A percentile compares a stretch with the other conserved stretches of the same genome.
These are phyloP conservation scores for Microdochium trichocladiopsis DNA, from an alignment of 2,329 filamentous ascomycete species.

Conservation along the genomic window DNA sequence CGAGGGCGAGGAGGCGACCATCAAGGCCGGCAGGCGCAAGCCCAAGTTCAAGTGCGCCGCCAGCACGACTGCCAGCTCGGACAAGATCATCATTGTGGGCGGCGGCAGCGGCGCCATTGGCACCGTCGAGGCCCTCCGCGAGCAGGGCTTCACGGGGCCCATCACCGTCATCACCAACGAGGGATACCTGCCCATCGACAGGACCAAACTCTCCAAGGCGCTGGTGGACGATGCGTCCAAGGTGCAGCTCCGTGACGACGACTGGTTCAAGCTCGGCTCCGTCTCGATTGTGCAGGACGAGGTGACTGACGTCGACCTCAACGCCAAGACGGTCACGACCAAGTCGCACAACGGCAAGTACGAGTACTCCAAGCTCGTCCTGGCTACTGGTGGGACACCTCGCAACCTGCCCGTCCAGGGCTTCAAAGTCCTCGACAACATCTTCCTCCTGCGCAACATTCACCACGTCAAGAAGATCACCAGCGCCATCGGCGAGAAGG, in stretches of 20 bases:
- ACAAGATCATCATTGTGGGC: conserved; percentile 78
- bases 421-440: conserved; percentile 78
- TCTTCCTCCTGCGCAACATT: conserved; percentile 78
- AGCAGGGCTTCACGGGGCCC: conserved; percentile 69
- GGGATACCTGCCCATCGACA: conserved; percentile 81
- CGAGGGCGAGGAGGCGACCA: conserved; percentile 66
- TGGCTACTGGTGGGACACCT: conserved; percentile 80
- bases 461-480: conserved; percentile 73
- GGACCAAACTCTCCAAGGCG: conserved; percentile 93
- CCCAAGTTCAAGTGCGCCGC: conserved; percentile 67
- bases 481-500: conserved; percentile 69
- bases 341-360: conserved; percentile 58
- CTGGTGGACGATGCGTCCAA: conserved; percentile 76
- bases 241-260: conserved; percentile 66
- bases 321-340: conserved; percentile 65
- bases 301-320: conserved; percentile 73
- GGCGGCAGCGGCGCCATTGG: conserved; percentile 82
- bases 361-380: conserved; percentile 79
- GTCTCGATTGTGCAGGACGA: conserved; percentile 53
- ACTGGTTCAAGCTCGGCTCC: conserved; percentile 64
- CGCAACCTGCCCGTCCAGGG: conserved; percentile 71
- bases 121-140: conserved; percentile 73
- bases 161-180: conserved; percentile 83
- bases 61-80: conserved; percentile 34
- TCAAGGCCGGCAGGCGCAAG: conserved; percentile 69